Percentiles rank a stretch among this genome's conserved stretches.
Evolutionary conservation across 164 flowering plant species (phyloP).

Genomic region (Cinnamomum chago): DNA sequence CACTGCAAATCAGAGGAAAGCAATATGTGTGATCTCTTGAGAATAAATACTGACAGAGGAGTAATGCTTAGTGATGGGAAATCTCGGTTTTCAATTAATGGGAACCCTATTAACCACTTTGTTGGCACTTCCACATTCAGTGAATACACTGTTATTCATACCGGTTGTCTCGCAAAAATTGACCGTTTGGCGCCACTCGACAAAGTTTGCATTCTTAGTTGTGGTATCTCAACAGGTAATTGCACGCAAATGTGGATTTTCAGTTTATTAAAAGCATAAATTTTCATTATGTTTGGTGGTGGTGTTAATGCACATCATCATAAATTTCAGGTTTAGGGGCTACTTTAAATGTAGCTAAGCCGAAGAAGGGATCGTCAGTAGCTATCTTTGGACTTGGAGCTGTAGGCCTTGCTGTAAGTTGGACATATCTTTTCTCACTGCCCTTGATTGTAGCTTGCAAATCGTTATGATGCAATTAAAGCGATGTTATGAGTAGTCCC

Average conservation of each 20-base stretch:
- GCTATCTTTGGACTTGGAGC: constrained; percentile 84
- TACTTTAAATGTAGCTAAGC: constrained; percentile 74
- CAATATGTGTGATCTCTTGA: constrained; percentile 68
- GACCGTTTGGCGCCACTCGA: constrained; percentile 31
- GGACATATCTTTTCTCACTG: neutral
- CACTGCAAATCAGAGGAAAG: constrained; percentile 67
- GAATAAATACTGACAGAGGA: constrained; percentile 58
- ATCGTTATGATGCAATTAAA: neutral
- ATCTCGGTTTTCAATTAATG: constrained; percentile 48
- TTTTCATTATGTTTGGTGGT: neutral
- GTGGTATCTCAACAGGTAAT: constrained; percentile 64
- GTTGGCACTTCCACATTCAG: constrained; percentile 77
- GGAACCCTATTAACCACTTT: constrained; percentile 57
- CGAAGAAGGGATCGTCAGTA: constrained; percentile 51
- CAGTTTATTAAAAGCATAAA: neutral
- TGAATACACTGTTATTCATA: constrained; percentile 63
- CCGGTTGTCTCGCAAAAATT: constrained; percentile 64
- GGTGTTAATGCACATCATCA: neutral
- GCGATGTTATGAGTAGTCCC: neutral
- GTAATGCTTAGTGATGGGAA: constrained; percentile 58
- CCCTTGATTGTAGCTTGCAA: neutral
- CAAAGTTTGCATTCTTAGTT: constrained; percentile 54
- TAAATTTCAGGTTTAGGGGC: constrained; percentile 61
- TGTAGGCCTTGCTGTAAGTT: constrained; percentile 77
- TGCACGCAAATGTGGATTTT: neutral